phyloP scores from a whole-genome alignment of 129 eudicot species.

The Pseudognaphalium luteoalbum region DNA sequence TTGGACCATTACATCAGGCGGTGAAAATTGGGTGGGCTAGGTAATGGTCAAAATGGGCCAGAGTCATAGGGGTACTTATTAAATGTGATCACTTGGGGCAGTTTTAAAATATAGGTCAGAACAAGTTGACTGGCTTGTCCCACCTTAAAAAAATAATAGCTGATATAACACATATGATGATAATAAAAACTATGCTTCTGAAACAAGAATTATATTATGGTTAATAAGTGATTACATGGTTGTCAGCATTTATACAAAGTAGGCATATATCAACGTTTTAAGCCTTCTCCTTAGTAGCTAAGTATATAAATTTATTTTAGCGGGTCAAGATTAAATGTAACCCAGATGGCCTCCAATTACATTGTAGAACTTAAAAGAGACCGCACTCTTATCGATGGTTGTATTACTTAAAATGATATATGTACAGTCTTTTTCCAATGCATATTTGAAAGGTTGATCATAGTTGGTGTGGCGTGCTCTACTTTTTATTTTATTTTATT shows the following conservation, averaged over 20 bases:
- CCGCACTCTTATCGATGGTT: not conserved
- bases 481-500: not conserved
- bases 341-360: no score
- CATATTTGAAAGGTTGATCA: not conserved
- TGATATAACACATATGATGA: not conserved
- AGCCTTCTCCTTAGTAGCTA: not conserved
- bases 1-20: not conserved
- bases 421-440: not conserved
- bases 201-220: no score
- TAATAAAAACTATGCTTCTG: not conserved
- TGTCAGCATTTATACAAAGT: not conserved
- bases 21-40: not conserved
- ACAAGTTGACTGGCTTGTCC: no score
- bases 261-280: not conserved
- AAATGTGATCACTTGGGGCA: not conserved
- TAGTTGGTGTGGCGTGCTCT: not conserved
- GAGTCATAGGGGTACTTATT: not conserved
- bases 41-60: not conserved
- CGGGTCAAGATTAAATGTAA: not conserved
- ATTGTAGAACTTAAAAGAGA: no score
- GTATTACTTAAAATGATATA: not conserved
- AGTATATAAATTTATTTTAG: not conserved
- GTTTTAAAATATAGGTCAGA: not conserved
- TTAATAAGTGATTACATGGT: no score
- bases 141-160: not conserved